Conservation (phyloP, 108 stramenopile genomes). For the Skeletonema potamos region DNA sequence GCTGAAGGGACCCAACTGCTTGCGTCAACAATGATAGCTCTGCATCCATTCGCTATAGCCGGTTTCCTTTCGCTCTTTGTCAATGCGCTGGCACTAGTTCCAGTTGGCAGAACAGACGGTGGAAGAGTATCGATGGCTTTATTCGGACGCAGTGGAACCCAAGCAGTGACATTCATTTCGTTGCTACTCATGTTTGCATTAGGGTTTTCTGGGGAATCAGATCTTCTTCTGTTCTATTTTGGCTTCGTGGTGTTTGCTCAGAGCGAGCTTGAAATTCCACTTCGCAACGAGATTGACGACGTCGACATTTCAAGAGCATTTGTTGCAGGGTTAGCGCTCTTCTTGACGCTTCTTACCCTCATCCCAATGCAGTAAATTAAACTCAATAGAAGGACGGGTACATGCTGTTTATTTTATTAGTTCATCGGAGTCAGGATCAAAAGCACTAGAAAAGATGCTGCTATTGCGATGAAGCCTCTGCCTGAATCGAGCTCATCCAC, state of each 20-base stretch:
- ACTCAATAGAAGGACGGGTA: neutral
- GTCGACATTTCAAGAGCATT: constrained; percentile 57
- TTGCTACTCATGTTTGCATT: constrained; percentile 40
- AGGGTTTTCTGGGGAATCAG: constrained; percentile 56
- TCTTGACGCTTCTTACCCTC: constrained; percentile 67
- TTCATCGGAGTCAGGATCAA: constrained; percentile 49
- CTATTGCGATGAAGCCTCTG: constrained; percentile 57
- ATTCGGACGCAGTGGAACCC: constrained; percentile 64
- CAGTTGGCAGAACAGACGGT: constrained; percentile 84
- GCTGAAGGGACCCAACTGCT: constrained; percentile 52
- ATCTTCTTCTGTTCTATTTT: constrained; percentile 80
- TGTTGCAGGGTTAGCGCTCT: constrained; percentile 51
- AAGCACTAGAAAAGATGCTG: constrained; percentile 42
- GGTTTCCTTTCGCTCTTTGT: constrained; percentile 76
- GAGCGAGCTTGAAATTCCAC: constrained; percentile 74
- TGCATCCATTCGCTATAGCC: constrained; percentile 83
- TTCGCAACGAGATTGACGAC: constrained; percentile 75
- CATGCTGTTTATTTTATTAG: constrained; percentile 5
- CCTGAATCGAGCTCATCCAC: constrained; percentile 62
- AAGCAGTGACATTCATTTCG: constrained; percentile 55
- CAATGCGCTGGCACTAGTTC: constrained; percentile 71
- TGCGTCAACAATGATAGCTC: constrained; percentile 61
- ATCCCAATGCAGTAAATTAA: constrained; percentile 57
- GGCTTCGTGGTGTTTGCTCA: constrained; percentile 73
- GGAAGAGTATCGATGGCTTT: constrained; percentile 74